These are phyloP conservation scores for Oryza longistaminata DNA, from an alignment of 176 grass and related monocot genomes.

Conservation along the genomic window DNA sequence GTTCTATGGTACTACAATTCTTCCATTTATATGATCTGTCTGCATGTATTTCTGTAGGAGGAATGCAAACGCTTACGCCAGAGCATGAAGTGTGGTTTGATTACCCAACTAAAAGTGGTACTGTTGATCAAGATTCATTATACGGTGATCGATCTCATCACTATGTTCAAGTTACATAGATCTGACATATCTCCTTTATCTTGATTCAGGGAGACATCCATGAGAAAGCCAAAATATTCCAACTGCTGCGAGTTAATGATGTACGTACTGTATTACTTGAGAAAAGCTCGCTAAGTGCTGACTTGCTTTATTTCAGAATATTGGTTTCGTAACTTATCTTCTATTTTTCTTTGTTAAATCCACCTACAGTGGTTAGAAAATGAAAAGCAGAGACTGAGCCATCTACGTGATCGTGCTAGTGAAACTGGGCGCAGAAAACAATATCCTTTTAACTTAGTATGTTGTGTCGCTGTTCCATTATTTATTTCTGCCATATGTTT, in stretches of 20 bases:
- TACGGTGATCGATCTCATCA: slow-evolving; percentile 24
- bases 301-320: slow-evolving; percentile 30
- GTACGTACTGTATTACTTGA: slow-evolving; percentile 50
- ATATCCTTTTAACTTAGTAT: slow-evolving; percentile 83
- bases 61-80: slow-evolving; percentile 89
- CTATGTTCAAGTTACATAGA: neutral
- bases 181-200: slow-evolving; percentile 37
- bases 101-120: slow-evolving; percentile 92
- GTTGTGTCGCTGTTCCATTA: slow-evolving; percentile 28
- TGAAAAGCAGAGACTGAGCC: slow-evolving; percentile 85
- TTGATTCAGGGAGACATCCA: slow-evolving; percentile 68
- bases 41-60: slow-evolving; percentile 59
- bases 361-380: slow-evolving; percentile 74
- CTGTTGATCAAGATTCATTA: slow-evolving; percentile 42
- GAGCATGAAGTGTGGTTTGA: slow-evolving; percentile 75
- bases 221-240: slow-evolving; percentile 73
- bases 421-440: slow-evolving; percentile 94
- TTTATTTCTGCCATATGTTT: neutral
- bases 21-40: slow-evolving; percentile 40
- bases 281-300: slow-evolving; percentile 9
- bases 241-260: slow-evolving; percentile 78
- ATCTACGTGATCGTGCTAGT: slow-evolving; percentile 98
- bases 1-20: neutral
- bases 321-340: slow-evolving; percentile 22
- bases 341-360: slow-evolving; percentile 39